phyloP scores from a whole-genome alignment of 2,329 filamentous ascomycete genomes.

The Hypoxylon sp. region DNA sequence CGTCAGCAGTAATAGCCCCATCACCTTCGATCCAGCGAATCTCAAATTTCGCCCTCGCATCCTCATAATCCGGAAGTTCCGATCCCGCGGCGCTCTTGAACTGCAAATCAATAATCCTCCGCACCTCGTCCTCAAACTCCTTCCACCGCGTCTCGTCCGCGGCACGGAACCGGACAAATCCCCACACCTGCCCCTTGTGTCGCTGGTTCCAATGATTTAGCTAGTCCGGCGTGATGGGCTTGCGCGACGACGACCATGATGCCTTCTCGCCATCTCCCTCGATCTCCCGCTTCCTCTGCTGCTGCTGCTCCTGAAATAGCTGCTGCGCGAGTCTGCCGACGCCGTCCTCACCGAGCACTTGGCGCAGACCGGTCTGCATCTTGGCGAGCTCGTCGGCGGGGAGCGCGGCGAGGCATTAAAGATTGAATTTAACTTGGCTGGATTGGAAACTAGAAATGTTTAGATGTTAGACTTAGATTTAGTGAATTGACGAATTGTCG shows the following conservation, averaged over 20 bases:
- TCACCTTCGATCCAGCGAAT: constrained; percentile 2
- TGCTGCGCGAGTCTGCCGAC: too few species aligned
- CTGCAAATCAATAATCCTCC: not conserved
- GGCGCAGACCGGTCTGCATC: too few species aligned
- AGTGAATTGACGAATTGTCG: not conserved
- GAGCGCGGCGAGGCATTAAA: not conserved
- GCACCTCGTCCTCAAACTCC: not conserved
- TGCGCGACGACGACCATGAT: not conserved
- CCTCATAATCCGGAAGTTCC: not conserved
- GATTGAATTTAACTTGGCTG: not conserved
- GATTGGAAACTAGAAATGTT: not conserved
- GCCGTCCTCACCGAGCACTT: too few species aligned
- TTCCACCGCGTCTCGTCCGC: not conserved
- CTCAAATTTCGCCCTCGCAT: constrained; percentile 5
- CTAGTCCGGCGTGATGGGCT: not conserved
- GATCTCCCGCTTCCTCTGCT: too few species aligned
- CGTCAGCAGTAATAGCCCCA: not conserved
- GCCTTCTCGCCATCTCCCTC: too few species aligned
- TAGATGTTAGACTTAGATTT: not conserved
- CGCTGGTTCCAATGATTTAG: not conserved
- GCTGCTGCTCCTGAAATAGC: too few species aligned
- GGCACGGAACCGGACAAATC: not conserved
- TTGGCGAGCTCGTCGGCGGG: too few species aligned
- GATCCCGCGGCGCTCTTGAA: not conserved
- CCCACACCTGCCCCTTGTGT: not conserved